A percentile compares a stretch with the other conserved stretches of the same genome.
These are phyloP conservation scores for Magnaporthiopsis rhizophila DNA, from an alignment of 2,329 filamentous ascomycete genomes.

Conservation along the genomic window DNA sequence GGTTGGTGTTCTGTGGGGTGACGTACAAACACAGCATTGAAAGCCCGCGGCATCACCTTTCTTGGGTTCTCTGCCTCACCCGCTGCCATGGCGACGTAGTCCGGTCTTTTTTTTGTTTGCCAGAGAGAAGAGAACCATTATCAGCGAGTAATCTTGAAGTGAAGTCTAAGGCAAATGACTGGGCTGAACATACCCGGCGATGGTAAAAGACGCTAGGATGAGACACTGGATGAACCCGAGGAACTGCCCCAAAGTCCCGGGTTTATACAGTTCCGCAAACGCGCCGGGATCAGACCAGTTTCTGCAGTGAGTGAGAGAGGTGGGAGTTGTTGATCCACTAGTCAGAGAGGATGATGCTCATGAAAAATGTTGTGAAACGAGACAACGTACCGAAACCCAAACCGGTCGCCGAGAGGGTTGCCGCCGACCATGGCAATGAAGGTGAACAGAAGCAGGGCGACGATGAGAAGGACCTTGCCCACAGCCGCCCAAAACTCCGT, in stretches of 20 bases:
- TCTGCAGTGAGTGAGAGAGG: not conserved
- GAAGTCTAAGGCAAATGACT: too few species aligned
- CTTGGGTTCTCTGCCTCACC: constrained; percentile 59
- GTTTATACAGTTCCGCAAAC: constrained; percentile 58
- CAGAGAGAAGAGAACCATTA: too few species aligned
- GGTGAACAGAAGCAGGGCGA: constrained; percentile 67
- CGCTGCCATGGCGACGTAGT: constrained; percentile 51
- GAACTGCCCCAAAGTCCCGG: constrained; percentile 60
- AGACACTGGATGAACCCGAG: constrained; percentile 70
- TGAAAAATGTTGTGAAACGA: not conserved
- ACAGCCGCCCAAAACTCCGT: constrained; percentile 69
- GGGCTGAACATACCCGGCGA: constrained; percentile 34
- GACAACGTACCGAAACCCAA: constrained; percentile 55
- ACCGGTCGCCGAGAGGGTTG: constrained; percentile 63
- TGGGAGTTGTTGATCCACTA: too few species aligned
- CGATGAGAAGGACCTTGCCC: constrained; percentile 63
- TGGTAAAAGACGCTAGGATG: constrained; percentile 61
- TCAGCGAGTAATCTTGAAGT: not conserved
- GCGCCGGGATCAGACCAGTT: constrained; percentile 61
- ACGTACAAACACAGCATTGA: constrained; percentile 55
- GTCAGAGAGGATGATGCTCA: not conserved
- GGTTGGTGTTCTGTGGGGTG: not conserved
- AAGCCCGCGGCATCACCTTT: constrained; percentile 57
- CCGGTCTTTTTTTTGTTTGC: constrained; percentile 32
- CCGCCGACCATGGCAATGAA: constrained; percentile 79